phyloP scores from a whole-genome alignment of 1,284 basidiomycete species.

The Amylostereum areolatum region DNA sequence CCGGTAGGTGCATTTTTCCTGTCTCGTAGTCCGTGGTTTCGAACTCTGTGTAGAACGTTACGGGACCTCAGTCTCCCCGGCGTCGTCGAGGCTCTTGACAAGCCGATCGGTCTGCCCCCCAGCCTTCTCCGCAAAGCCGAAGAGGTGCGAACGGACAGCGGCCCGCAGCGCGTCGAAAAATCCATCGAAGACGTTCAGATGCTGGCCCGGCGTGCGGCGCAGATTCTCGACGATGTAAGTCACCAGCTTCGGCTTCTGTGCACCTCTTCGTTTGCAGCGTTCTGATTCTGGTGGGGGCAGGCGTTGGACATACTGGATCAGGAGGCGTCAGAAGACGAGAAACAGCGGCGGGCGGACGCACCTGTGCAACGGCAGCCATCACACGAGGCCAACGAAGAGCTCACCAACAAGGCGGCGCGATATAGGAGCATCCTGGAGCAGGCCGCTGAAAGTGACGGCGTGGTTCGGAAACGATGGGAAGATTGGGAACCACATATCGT shows the following conservation, averaged over 20 bases:
- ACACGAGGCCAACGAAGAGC: slow-evolving; percentile 70
- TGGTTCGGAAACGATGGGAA: slow-evolving; percentile 78
- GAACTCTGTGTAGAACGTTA: slow-evolving; percentile 45
- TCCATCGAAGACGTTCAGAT: slow-evolving; percentile 72
- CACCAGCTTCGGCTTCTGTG: not conserved
- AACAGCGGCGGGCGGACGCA: slow-evolving; percentile 40
- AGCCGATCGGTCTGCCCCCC: slow-evolving; percentile 83
- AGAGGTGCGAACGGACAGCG: slow-evolving; percentile 78
- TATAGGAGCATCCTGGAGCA: slow-evolving; percentile 71
- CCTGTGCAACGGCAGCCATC: slow-evolving; percentile 57
- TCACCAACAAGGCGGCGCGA: slow-evolving; percentile 65
- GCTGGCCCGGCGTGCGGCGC: slow-evolving; percentile 57
- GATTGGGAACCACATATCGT: slow-evolving; percentile 77
- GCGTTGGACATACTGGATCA: slow-evolving; percentile 84
- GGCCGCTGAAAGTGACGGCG: slow-evolving; percentile 70
- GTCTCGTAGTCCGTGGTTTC: slow-evolving; percentile 3
- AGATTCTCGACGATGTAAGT: slow-evolving; percentile 71
- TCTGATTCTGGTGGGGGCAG: slow-evolving; percentile 32
- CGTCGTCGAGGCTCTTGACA: slow-evolving; percentile 83
- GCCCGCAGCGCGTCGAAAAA: slow-evolving; percentile 64
- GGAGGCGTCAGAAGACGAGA: slow-evolving; percentile 86
- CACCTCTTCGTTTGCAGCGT: not conserved
- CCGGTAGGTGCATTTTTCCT: slow-evolving; percentile 38
- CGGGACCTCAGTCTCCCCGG: slow-evolving; percentile 79
- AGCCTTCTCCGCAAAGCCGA: slow-evolving; percentile 84